These are phyloP conservation scores for Penicillium sp. DNA, from an alignment of 2,329 filamentous ascomycete species.

Conservation along the genomic window DNA sequence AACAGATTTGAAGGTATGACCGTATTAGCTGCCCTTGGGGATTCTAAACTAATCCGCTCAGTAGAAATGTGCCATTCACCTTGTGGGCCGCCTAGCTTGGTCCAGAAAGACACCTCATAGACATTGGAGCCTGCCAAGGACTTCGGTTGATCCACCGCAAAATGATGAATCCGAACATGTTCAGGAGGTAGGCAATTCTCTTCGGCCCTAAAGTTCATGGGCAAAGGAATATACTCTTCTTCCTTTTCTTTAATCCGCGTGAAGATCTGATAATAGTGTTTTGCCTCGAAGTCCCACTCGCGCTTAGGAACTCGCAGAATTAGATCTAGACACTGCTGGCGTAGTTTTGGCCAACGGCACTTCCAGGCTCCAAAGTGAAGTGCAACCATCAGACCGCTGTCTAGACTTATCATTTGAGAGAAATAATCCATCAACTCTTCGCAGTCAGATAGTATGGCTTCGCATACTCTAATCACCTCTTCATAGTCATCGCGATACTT, in stretches of 20 bases:
- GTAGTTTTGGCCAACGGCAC: conserved; percentile 24
- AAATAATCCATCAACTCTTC: conserved; percentile 14
- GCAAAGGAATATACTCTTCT: conserved; percentile 9
- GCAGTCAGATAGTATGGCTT: conserved; percentile 11
- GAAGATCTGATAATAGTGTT: conserved; percentile 22
- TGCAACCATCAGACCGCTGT: conserved; percentile 22
- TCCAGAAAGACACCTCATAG: conserved; percentile 17
- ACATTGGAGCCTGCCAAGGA: not conserved
- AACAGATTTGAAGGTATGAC: conserved; percentile 8
- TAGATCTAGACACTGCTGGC: conserved; percentile 22
- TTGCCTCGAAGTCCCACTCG: conserved; percentile 22
- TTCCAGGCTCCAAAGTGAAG: conserved; percentile 28
- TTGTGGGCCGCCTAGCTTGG: conserved; percentile 8
- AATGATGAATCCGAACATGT: conserved; percentile 22
- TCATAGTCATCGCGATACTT: conserved; percentile 12
- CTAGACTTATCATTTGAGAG: conserved; percentile 17
- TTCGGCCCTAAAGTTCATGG: not conserved
- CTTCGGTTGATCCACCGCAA: conserved; percentile 7
- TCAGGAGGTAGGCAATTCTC: conserved; percentile 14
- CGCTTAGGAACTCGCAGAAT: conserved; percentile 19
- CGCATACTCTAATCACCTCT: conserved; percentile 12
- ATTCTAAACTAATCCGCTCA: conserved; percentile 7
- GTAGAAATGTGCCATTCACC: conserved; percentile 10
- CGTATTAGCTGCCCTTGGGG: not conserved
- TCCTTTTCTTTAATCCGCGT: conserved; percentile 22